Conservation (phyloP, 441 rosid species). For the Erodium chrysanthum region DNA sequence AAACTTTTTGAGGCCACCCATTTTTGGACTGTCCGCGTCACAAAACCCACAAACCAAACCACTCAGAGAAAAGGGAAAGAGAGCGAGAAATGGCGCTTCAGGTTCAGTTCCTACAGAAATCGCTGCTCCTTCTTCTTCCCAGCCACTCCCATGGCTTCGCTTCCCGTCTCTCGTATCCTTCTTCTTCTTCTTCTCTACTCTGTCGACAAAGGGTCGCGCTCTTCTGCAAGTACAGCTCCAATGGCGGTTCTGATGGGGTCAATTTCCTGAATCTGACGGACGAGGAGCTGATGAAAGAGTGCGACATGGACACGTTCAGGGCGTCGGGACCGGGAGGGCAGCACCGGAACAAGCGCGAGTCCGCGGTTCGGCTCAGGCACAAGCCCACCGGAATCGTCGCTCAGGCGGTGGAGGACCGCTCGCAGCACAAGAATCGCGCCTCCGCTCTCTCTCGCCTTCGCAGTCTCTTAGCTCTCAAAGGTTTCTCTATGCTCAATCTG, state of each 20-base stretch:
- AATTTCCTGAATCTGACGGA: slow-evolving; percentile 46
- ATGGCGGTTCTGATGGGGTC: not conserved
- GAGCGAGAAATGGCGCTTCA: not conserved
- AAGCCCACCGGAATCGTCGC: slow-evolving; percentile 71
- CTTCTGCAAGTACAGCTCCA: not conserved
- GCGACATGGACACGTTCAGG: slow-evolving; percentile 58
- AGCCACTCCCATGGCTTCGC: not conserved
- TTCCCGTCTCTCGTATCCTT: too few relatives aligned
- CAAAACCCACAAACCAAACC: not conserved
- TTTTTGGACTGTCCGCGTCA: not conserved
- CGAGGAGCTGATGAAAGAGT: slow-evolving; percentile 65
- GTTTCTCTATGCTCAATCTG: slow-evolving; percentile 20
- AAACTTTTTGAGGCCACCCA: not conserved
- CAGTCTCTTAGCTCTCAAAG: slow-evolving; percentile 60
- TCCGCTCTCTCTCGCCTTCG: slow-evolving; percentile 81
- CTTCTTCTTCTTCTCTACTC: too few relatives aligned
- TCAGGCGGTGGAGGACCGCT: slow-evolving; percentile 85
- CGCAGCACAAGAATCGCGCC: slow-evolving; percentile 85
- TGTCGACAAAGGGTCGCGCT: not conserved
- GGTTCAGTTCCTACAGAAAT: not conserved
- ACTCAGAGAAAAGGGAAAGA: not conserved
- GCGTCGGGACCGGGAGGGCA: slow-evolving; percentile 95
- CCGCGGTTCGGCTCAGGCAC: slow-evolving; percentile 86
- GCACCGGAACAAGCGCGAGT: slow-evolving; percentile 92
- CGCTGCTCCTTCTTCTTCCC: not conserved